Evolutionary conservation across 129 eudicot species (phyloP).

Genomic region (Artemisia argyi): DNA sequence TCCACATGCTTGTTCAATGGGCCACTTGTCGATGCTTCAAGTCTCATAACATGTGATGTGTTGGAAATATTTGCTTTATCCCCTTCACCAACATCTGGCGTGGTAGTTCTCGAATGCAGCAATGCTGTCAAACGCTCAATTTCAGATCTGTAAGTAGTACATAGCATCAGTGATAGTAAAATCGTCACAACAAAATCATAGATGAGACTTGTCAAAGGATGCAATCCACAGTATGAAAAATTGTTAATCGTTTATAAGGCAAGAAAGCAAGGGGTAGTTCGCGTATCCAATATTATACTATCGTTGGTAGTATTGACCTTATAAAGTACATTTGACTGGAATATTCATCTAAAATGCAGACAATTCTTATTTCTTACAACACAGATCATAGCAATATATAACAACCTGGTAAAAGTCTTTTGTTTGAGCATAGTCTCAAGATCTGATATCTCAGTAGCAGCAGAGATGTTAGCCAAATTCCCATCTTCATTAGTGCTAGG

Average conservation of each 20-base stretch:
- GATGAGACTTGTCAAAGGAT: background rate
- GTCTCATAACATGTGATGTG: constrained; percentile 32
- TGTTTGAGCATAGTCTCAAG: constrained; percentile 78
- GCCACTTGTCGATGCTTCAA: constrained; percentile 24
- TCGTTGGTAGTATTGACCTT: background rate
- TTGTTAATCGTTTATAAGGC: no score
- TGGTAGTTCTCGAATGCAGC: constrained; percentile 53
- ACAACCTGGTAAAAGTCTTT: constrained; percentile 79
- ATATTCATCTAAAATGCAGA: background rate
- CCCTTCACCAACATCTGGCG: constrained; percentile 36
- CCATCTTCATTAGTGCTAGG: constrained; percentile 25
- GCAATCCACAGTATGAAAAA: background rate
- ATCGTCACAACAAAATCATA: background rate
- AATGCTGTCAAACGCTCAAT: constrained; percentile 66
- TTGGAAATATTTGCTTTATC: constrained; percentile 29
- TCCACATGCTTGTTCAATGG: constrained; percentile 37
- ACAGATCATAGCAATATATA: background rate
- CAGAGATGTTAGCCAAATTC: constrained; percentile 25
- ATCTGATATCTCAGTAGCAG: constrained; percentile 54
- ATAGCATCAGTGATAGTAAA: constrained; percentile 16
- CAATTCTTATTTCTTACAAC: background rate
- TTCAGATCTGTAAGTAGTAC: constrained; percentile 56
- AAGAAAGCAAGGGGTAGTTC: no score
- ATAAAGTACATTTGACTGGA: background rate
- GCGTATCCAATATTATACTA: background rate